Base-by-base conservation (phyloP, 2,329 filamentous ascomycete genomes). In the Penicillium concentricum region DNA sequence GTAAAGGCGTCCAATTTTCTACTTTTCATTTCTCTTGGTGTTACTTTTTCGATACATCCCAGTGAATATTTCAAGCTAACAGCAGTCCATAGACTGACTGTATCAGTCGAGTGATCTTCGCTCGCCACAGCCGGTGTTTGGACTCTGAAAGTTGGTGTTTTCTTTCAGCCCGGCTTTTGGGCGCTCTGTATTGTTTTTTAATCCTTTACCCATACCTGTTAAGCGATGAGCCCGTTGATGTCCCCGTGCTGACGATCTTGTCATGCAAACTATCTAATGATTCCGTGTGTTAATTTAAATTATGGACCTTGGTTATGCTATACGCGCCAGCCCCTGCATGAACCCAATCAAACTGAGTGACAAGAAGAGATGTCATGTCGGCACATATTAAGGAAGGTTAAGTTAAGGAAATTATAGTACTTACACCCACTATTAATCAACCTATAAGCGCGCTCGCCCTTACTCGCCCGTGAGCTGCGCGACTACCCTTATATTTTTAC, bases 231-330 rank as follows among this genome's bases (percentile, higher is more conserved):
- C 22, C 20, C 20, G 59, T 44, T 58, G 41, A 58, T 60, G 52
- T 57, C 50, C 32, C 50, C 39, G 56, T 57, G 53, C 48, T 57
- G 50, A 45, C 53, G 45, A 30, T 59, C 18, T 45, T 59, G 20
- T 28, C 9, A 52, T 52, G 15, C 10, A 16, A 18, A 15, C 12
- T 35, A 35, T 35, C 13, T 24, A 61, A 64, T 66, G 64, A 65
- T 24, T 35, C 1, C 7, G 28, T 6, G 15, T 35, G 16, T 32
- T 26, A 24, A 46, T n/a, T 24, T 3, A 5, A 24, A 13, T 7
- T 12, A 6, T 34, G 8, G 8, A 32, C 28, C 13, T 32, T 15
- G 6, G 1, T 32, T 20, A 34, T 34, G 5, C 15, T 32, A 22
- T 22, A 15, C n/a, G n/a, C n/a, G n/a, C n/a, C n/a, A n/a, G n/a